Base-by-base conservation (phyloP, 1,284 basidiomycete genomes). In the Ganoderma resinaceum region DNA sequence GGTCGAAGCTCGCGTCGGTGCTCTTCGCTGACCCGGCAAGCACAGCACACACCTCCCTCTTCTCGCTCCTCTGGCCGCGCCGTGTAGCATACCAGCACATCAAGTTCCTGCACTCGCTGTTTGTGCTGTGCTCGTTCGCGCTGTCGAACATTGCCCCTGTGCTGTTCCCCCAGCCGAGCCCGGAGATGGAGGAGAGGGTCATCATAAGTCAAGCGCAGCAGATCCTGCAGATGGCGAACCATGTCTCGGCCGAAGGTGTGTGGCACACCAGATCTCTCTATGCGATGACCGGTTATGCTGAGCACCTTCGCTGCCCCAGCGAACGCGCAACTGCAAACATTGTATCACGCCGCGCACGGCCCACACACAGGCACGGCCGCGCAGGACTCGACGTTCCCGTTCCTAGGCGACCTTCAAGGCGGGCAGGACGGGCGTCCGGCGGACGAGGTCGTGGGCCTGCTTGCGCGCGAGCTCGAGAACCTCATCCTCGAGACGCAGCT, bases 11-110 rank as follows among this genome's bases (percentile, higher is more conserved):
- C n/a, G 7, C 58, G n/a, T 38, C 58, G 37, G 20, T 37, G 29
- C 63, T 79, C 62, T 80, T 81, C 65, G 73, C 76, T 35, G 81
- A 79, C 66, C 76, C 75, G 58, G 70, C 69, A 16, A 65, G 71
- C 20, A 68, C 76, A 62, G 57, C 71, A 67, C 63, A 66, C 70
- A 61, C 66, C 58, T 82, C 79, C 12, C 63, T 89, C 38, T 79
- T 93, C 2, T 80, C 84, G 59, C 68, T 78, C 5, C 59, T 91
- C 31, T 89, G 94, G 79, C 93, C 92, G 0, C 81, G 82, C 14
- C 86, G 89, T 16, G 87, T 91, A 0, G 84, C 87, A 1, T 90
- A 89, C 77, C 93, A 96, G 73, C 89, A 95, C 76, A 84, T 94
- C 70, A 79, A 86, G 26, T 86, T 95, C 77, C 82, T 95, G n/a